Evolutionary conservation across 257 asterid genomes (phyloP).

Genomic region (Perilla frutescens): DNA sequence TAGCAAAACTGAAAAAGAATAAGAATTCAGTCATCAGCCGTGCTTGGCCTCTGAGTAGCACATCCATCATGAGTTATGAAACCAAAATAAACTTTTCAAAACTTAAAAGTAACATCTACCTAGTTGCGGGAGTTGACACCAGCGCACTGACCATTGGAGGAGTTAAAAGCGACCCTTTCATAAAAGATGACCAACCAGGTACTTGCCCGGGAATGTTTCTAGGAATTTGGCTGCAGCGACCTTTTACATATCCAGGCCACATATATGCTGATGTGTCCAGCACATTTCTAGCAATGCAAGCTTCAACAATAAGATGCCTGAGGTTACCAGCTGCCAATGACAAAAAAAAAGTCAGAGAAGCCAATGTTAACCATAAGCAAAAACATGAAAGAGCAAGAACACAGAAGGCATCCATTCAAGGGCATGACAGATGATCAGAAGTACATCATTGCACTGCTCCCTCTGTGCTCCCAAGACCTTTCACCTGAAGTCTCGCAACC

Average conservation of each 20-base stretch:
- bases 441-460: conserved; percentile 4
- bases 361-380: conserved; percentile 24
- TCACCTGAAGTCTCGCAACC: background rate
- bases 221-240: conserved; percentile 79
- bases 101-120: conserved; percentile 56
- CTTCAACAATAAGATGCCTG: conserved; percentile 91
- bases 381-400: conserved; percentile 13
- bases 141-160: conserved; percentile 74
- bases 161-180: conserved; percentile 84
- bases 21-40: background rate
- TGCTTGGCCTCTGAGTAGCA: conserved; percentile 6
- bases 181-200: conserved; percentile 88
- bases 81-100: conserved; percentile 21
- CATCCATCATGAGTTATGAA: conserved; percentile 23
- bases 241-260: conserved; percentile 98
- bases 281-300: conserved; percentile 92
- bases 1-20: conserved; percentile 22
- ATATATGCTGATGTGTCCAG: conserved; percentile 90
- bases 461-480: background rate
- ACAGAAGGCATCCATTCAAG: background rate
- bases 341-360: conserved; percentile 28
- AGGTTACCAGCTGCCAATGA: conserved; percentile 78
- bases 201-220: conserved; percentile 73
- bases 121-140: conserved; percentile 92
- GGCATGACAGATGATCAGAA: background rate